Evolutionary conservation across 2,329 filamentous ascomycete genomes (phyloP), one percentile per base, ranked within the genome.

Genomic region (Ophiocordyceps sinensis): DNA sequence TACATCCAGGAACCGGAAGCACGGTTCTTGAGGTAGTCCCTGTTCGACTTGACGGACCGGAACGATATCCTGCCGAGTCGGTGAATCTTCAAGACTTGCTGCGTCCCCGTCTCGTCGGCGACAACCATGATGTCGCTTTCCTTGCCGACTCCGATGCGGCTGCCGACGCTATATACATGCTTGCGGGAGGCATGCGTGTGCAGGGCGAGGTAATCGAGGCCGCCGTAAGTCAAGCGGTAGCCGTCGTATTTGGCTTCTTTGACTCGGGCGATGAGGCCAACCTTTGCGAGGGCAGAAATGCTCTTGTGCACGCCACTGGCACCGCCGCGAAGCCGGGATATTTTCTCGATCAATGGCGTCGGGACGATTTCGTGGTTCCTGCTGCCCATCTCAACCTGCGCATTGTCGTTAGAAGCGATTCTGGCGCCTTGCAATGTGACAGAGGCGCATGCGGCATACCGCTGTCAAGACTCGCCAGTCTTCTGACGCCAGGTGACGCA

Each of bases 241-340:
- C 91, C 91, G 55, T 98, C 91, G 64, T 98, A 98, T 61, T 86
- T 89, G 47, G 89, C 85, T 61, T 96, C 94, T 63, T 94, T 94
- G 51, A 94, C 79, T 51, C 84, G 84, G 36, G 84, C 87, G 53
- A 98, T 94, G 52, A 98, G 73, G 45, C 85, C 85, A 38, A 82
- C 79, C 63, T 98, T 98, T 47, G 91, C 91, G 40, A 98, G 78
- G 41, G 78, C 81, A 21, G 88, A 94, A 51, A 98, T 96, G 56
- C 79, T 82, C 53, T 73, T 84, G 61, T 91, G 84, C 17, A 94
- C 86, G 45, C 85, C 84, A 52, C 73, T 82, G 49, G 76, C 75
- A 41, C 82, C 82, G 43, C 84, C 83, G 42, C 85, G 79, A 31
- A 94, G 75, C 34, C 84, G 82, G 7, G 89, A 79, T 23, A 94